Evolutionary conservation across 768 basidiomycete species (phyloP), one percentile per base, ranked within the genome.

Genomic region (Sporobolomyces pararoseus): DNA sequence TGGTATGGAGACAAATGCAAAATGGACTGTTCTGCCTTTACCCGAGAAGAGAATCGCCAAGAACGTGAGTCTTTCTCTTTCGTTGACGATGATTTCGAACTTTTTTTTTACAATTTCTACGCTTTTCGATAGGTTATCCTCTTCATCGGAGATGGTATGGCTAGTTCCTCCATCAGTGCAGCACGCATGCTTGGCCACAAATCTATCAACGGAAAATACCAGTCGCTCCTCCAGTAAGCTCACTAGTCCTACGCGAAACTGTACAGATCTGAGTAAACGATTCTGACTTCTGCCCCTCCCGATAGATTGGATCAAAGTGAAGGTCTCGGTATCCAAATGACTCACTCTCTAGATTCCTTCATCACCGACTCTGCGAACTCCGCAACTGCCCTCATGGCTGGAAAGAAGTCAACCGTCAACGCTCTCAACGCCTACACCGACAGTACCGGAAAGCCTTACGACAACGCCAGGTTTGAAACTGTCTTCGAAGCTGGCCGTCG

Each of bases 131-230:
- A 63, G 50, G 61, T 69, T 25, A 54, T 70, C 52, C 65, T 81
- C 49, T 79, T 81, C 63, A 71, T 81, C 32, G 79, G 79, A 10
- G 78, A 79, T 50, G 76, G 77, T 29, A 72, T 70, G 78, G 76
- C 75, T 19, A 54, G 66, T 29, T 69, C 68, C 16, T 78, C 77
- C 78, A 72, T 79, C 55, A 78, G 79, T 14, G 81, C 81, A 35
- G 81, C 81, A 13, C 75, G 81, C 16, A 68, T 81, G 46, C 67
- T 81, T 19, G 80, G 77, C 2, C 81, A 81, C 78, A 81, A 81
- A 76, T 76, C 74, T 14, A 76, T 81, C 76, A 80, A 79, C 70
- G 80, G 80, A 32, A 76, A 78, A 54, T 81, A 80, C 76, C 75
- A 80, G 61, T 66, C 65, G 32, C 65, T 39, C 50, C 57, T 79